Evolutionary conservation across 2,329 filamentous ascomycete genomes (phyloP).

Genomic region (Pseudogymnoascus sp.): DNA sequence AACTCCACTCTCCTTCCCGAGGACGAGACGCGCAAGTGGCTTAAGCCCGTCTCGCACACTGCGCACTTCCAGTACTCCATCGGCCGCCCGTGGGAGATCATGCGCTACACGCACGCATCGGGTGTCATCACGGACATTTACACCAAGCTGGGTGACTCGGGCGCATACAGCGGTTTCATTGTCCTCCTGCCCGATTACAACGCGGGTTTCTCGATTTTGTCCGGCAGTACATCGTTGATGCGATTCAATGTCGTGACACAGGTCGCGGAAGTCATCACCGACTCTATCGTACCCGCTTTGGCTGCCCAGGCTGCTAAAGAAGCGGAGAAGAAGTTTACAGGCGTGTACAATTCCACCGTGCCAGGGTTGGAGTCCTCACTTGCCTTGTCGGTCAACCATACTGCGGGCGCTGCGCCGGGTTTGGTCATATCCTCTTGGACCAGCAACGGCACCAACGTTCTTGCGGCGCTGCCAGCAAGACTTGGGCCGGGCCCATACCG

Average conservation of each 20-base stretch:
- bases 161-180: constrained; percentile 33
- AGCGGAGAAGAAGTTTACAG: constrained; percentile 1
- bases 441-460: constrained; percentile 27
- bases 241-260: constrained; percentile 8
- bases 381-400: constrained; percentile 16
- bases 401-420: constrained; percentile 20
- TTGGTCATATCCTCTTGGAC: constrained; percentile 26
- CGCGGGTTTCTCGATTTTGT: constrained; percentile 34
- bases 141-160: constrained; percentile 37
- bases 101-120: constrained; percentile 30
- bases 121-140: constrained; percentile 38
- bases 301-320: constrained; percentile 15
- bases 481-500: background rate
- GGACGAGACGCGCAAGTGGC: constrained; percentile 34
- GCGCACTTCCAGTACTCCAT: constrained; percentile 31
- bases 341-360: constrained; percentile 20
- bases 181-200: constrained; percentile 40
- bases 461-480: constrained; percentile 12
- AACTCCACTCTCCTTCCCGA: constrained; percentile 33
- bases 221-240: constrained; percentile 21
- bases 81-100: constrained; percentile 41
- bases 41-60: constrained; percentile 35
- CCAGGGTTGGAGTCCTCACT: constrained; percentile 23
- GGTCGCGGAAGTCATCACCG: constrained; percentile 17
- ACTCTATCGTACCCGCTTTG: constrained; percentile 20